These are phyloP conservation scores for Actinomortierella wolfii DNA, from an alignment of 371 early-diverging fungal genomes.

Conservation along the genomic window DNA sequence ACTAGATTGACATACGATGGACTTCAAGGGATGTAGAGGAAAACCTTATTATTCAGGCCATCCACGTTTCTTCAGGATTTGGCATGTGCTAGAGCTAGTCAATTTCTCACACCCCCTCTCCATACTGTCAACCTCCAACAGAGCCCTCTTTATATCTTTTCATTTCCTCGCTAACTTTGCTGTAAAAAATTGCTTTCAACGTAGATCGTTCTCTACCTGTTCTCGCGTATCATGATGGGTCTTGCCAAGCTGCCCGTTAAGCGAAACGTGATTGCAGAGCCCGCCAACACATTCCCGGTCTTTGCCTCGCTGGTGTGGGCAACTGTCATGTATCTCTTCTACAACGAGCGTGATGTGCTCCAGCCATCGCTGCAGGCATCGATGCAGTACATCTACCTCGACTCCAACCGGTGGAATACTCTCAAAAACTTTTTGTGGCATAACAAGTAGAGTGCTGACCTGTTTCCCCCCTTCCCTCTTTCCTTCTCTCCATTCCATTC, in stretches of 20 bases:
- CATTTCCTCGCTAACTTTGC: background rate
- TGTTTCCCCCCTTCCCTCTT: too few relatives aligned
- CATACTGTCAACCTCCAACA: too few relatives aligned
- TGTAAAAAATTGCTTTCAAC: too few relatives aligned
- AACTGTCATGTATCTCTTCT: constrained; percentile 93
- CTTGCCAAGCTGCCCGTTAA: constrained; percentile 83
- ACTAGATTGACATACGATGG: too few relatives aligned
- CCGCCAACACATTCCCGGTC: constrained; percentile 82
- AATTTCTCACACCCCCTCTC: too few relatives aligned
- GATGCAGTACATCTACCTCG: constrained; percentile 93
- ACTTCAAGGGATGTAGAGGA: background rate
- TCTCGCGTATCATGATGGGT: constrained; percentile 89
- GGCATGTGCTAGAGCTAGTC: background rate
- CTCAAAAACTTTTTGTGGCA: constrained; percentile 85
- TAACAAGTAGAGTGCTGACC: constrained; percentile 87
- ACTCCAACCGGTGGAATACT: constrained; percentile 82
- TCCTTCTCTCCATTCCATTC: too few relatives aligned
- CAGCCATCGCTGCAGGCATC: constrained; percentile 91
- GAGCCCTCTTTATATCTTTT: too few relatives aligned
- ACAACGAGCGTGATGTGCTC: constrained; percentile 85
- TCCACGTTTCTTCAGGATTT: background rate
- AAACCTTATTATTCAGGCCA: constrained; percentile 7
- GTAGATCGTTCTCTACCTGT: constrained; percentile 93
- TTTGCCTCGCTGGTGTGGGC: constrained; percentile 98
- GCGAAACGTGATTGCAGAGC: constrained; percentile 66